Base-by-base conservation (phyloP, 495 filamentous ascomycete species). In the Copromyces sp. region DNA sequence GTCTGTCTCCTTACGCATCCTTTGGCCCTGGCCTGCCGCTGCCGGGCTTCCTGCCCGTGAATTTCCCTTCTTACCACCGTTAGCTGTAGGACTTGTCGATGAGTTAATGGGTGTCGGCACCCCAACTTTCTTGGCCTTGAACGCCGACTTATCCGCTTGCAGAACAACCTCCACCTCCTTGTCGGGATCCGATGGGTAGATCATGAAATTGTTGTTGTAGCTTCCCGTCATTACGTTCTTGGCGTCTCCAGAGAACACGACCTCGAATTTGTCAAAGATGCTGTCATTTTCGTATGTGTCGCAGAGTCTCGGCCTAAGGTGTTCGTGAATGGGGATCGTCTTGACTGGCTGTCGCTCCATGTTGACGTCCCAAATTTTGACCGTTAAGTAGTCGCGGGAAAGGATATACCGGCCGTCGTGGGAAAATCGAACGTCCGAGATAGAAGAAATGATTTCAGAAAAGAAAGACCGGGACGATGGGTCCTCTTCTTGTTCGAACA, bases 191-290 rank as follows among this genome's bases (percentile, higher is more conserved):
- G 94, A 95, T 1, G 95, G 95, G 82, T 99, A 99, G 77, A 99
- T 99, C 95, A 99, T 99, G 86, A 99, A 99, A 84, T 99, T 99
- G 84, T 99, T 99, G 88, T 99, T 99, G 86, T 99, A 99, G 80
- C 93, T 97, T 76, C 95, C 95, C 7, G 95, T 99, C 95, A 99
- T 99, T 73, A 98, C 95, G 78, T 99, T 98, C 85, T 96, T 95
- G 9, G 94, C 94, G 81, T 98, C 95, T 17, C 95, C 95, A 4
- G 95, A 98, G 83, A 99, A 98, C 45, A 98, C 96, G 72, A 99
- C 95, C 83, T 99, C 95, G 75, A 99, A 99, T 82, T 99, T 99
- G 86, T 99, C 95, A 78, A 99, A 99, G 79, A 99, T 99, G 82
- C 93, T 97, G 80, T 99, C 95, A 75, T 99, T 99, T 82, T 99